These are phyloP conservation scores for Aspergillus ruber DNA, from an alignment of 2,329 filamentous ascomycete genomes.

Conservation along the genomic window DNA sequence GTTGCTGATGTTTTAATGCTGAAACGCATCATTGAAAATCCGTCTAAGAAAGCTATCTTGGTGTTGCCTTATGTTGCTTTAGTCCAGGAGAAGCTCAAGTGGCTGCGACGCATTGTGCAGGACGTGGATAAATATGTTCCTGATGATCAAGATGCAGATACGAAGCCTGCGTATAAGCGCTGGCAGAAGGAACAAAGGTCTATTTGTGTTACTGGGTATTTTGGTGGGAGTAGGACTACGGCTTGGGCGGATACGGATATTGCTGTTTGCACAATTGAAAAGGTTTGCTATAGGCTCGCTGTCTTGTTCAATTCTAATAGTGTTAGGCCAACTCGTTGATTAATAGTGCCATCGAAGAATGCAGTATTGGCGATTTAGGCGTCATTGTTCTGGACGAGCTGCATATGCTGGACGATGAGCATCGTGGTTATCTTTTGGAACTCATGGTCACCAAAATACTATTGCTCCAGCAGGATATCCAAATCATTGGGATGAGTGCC, in stretches of 20 bases:
- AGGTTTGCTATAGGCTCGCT: slow-evolving; percentile 37
- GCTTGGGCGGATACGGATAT: slow-evolving; percentile 71
- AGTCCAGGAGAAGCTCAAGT: slow-evolving; percentile 72
- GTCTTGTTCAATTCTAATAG: slow-evolving; percentile 1
- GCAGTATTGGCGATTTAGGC: slow-evolving; percentile 57
- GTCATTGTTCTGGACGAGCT: slow-evolving; percentile 69
- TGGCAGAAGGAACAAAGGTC: slow-evolving; percentile 52
- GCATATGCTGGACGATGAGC: slow-evolving; percentile 75
- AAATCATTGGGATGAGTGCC: slow-evolving; percentile 74
- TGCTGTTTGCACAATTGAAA: slow-evolving; percentile 73
- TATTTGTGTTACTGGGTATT: slow-evolving; percentile 65
- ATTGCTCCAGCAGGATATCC: slow-evolving; percentile 59
- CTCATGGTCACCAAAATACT: slow-evolving; percentile 67
- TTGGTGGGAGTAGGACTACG: slow-evolving; percentile 64
- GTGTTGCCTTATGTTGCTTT: slow-evolving; percentile 72
- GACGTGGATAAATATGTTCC: slow-evolving; percentile 45
- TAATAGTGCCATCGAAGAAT: slow-evolving; percentile 67
- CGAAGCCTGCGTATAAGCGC: slow-evolving; percentile 43
- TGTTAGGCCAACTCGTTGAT: slow-evolving; percentile 64
- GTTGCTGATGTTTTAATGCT: slow-evolving; percentile 68
- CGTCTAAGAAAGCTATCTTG: slow-evolving; percentile 61
- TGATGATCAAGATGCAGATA: slow-evolving; percentile 25
- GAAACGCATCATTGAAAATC: slow-evolving; percentile 60
- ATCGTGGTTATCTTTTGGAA: slow-evolving; percentile 68
- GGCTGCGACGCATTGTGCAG: slow-evolving; percentile 62